A percentile compares a stretch with the other conserved stretches of the same genome.
Conservation (phyloP, 129 eudicot species). For the Cynara cardunculus region DNA sequence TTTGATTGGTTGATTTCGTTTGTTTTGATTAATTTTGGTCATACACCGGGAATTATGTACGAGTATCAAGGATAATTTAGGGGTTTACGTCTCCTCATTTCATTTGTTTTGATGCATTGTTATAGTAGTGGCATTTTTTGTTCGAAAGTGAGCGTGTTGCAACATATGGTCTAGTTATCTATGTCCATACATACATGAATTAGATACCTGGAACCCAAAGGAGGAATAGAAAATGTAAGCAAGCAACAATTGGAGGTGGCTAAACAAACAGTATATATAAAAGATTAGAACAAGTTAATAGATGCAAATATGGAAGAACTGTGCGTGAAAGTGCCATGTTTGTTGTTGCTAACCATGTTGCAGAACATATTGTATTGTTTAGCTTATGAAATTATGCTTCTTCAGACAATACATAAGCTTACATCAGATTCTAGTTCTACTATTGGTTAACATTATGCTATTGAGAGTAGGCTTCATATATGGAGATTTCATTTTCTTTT, state of each 20-base stretch:
- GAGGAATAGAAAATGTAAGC: background rate
- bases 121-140: background rate
- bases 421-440: background rate
- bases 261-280: background rate
- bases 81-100: background rate
- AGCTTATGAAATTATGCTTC: background rate
- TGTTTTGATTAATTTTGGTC: background rate
- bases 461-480: background rate
- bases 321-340: background rate
- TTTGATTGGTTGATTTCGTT: background rate
- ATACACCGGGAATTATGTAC: background rate
- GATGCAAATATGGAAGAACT: background rate
- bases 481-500: background rate
- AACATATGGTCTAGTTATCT: background rate
- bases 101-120: background rate
- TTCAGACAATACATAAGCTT: background rate
- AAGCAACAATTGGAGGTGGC: background rate
- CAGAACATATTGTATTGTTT: background rate
- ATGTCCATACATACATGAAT: background rate
- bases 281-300: background rate
- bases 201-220: background rate
- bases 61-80: background rate
- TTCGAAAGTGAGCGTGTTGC: background rate
- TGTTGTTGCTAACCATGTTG: slow-evolving; percentile 5
- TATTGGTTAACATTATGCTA: background rate